phyloP scores from a whole-genome alignment of 2,329 filamentous ascomycete species.

The Xylaria sp. region DNA sequence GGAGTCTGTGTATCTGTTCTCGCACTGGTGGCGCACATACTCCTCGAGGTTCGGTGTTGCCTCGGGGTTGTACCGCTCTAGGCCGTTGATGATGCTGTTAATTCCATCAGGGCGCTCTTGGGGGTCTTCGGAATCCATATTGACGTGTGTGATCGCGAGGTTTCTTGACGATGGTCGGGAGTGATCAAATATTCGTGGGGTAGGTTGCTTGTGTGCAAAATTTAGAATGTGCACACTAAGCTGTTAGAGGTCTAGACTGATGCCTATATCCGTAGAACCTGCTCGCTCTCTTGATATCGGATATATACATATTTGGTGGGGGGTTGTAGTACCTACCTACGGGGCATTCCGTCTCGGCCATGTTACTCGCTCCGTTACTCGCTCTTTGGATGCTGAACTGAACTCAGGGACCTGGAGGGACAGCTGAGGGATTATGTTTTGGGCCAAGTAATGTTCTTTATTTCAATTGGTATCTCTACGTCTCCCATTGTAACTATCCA shows the following conservation, averaged over 20 bases:
- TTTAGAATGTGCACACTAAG: conserved; percentile 40
- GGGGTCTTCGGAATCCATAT: conserved; percentile 80
- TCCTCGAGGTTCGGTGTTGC: conserved; percentile 92
- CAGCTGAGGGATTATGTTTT: background rate
- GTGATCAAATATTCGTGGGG: conserved; percentile 39
- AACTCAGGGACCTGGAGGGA: background rate
- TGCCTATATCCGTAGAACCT: conserved; percentile 8
- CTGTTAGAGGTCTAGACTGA: conserved; percentile 16
- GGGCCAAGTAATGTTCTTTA: background rate
- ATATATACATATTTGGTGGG: conserved; percentile 13
- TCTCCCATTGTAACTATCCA: conserved; percentile 15
- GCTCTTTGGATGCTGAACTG: background rate
- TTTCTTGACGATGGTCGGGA: conserved; percentile 34
- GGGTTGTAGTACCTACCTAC: background rate
- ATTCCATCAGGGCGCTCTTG: conserved; percentile 92
- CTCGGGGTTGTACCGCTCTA: conserved; percentile 98
- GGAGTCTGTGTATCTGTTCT: conserved; percentile 91
- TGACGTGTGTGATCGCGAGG: conserved; percentile 44
- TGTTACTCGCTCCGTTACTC: too few relatives aligned
- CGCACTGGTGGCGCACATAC: conserved; percentile 94
- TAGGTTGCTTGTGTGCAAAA: conserved; percentile 27
- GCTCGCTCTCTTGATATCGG: background rate
- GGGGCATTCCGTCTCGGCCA: too few relatives aligned
- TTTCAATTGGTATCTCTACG: conserved; percentile 29
- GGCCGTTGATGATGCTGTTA: conserved; percentile 90